Evolutionary conservation across 768 basidiomycete species (phyloP), one percentile per base, ranked within the genome.

Genomic region (Vararia minispora): DNA sequence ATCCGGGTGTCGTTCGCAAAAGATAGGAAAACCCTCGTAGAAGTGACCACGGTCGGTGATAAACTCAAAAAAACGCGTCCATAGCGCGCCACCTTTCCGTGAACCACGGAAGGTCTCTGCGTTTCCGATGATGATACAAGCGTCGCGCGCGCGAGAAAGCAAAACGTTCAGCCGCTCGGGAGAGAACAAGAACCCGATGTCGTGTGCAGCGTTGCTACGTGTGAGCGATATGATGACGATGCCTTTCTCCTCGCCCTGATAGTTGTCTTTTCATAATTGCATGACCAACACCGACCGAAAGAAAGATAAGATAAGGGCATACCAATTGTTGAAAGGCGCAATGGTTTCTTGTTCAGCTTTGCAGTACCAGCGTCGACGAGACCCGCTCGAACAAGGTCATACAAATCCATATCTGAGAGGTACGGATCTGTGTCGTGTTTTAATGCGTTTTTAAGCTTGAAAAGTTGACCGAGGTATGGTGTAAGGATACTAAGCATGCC

Each of bases 241-340:
- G 34, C 82, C 70, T 24, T 74, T 74, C 53, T 83, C 79, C 51
- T 83, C 81, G 3, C 80, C 80, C 50, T 83, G 81, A 43, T 81
- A 84, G 47, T 83, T 84, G 47, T 83, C 81, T 81, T 18, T 8
- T n/a, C 7, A 5, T 2, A 26, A 23, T n/a, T 6, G 11, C 13
- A 18, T 17, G 10, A 16, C 14, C 17, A 11, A 5, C 12, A 5
- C 5, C 11, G 29, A 1, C 18, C 10, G 16, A 21, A 13, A 21
- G 7, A 23, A n/a, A 43, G 24, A 24, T 7, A 25, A 6, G 5
- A 7, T 6, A 11, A 31, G 7, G 13, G 11, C 62, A 9, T 35
- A 78, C 80, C 80, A 5, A 82, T 79, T 0, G 80, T 82, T 0
- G 76, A 71, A 1, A 83, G 52, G 2, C 76, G 66, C 33, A 83